Conservation (phyloP, 116 monocot genomes). For the Papilionanthe hybrid region DNA sequence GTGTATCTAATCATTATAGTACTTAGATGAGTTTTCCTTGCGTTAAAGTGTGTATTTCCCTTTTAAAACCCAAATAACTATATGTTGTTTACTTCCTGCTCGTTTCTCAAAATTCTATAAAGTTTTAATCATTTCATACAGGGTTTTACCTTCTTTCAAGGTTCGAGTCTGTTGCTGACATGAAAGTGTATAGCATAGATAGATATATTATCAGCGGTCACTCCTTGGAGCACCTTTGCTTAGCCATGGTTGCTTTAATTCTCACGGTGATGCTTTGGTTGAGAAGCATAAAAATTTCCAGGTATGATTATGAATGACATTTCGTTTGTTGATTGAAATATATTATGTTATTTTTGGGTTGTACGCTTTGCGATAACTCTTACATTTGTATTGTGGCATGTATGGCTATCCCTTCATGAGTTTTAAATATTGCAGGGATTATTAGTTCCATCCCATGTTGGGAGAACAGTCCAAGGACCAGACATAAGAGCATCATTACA, state of each 20-base stretch:
- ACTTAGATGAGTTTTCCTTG: neutral
- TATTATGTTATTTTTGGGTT: neutral
- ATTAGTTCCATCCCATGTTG: conserved; percentile 3
- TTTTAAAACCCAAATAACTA: neutral
- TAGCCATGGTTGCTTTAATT: conserved; percentile 51
- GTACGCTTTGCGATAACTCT: neutral
- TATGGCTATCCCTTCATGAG: neutral
- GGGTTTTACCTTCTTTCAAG: conserved; percentile 78
- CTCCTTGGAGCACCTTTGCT: conserved; percentile 73
- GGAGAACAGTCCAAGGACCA: neutral
- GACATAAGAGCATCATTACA: neutral
- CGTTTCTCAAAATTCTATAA: neutral
- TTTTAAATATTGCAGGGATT: conserved; percentile 1
- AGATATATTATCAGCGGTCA: conserved; percentile 78
- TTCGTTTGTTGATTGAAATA: neutral
- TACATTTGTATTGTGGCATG: neutral
- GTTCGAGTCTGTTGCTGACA: conserved; percentile 71
- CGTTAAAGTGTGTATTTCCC: neutral
- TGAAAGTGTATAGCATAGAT: conserved; percentile 55
- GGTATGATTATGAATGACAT: conserved; percentile 31
- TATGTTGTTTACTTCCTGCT: neutral
- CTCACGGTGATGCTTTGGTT: conserved; percentile 76
- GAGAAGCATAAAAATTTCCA: conserved; percentile 65
- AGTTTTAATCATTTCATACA: conserved; percentile 19
- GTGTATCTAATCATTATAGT: neutral